Base-by-base conservation (phyloP, 164 flowering plant genomes). In the Dillenia suffruticosa region DNA sequence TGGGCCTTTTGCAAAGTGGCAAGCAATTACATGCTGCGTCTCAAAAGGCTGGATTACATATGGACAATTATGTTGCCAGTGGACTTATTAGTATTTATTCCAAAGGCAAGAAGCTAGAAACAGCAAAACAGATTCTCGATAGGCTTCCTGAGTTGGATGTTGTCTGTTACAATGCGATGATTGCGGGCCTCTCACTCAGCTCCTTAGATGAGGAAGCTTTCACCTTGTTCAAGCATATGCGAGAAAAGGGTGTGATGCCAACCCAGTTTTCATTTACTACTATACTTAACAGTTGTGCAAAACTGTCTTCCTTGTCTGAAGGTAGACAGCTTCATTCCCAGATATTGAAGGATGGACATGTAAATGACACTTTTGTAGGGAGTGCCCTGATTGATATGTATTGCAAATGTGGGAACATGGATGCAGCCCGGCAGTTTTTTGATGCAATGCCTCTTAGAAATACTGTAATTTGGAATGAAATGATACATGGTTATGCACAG, bases 401-500 rank as follows among this genome's bases (percentile, higher is more conserved):
- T 54, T 84, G 81, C 47, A 92, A 86, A 70, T 84, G 87, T 70
- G 96, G 96, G 17, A 72, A 83, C 57, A 75, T 84, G 19, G 82
- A 76, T 53, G 81, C 45, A 26, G 95, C 92, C 2, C 65, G 73
- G 13, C 46, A 45, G 32, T 70, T 77, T 63, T 89, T 92, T 63
- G 77, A 87, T 68, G 17, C 46, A 51, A 86, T 89, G 92, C 68
- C 74, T 14, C 11, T 45, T 16, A 87, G 76, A 67, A 83, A 77
- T 70, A 77, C 70, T 51, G 85, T 89, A 40, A 74, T 83, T 14
- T 92, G 95, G 96, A 92, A 89, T 71, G 94, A 86, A 70, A 87
- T 92, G 88, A 86, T 92, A 63, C 87, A 86, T 64, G 98, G 95
- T 32, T 88, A 83, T 80, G 96, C 95, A 19, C 95, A 86, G 62